Evolutionary conservation across 73 alveolate species (phyloP), one percentile per base, ranked within the genome.

Genomic region (Stentor coeruleus): DNA sequence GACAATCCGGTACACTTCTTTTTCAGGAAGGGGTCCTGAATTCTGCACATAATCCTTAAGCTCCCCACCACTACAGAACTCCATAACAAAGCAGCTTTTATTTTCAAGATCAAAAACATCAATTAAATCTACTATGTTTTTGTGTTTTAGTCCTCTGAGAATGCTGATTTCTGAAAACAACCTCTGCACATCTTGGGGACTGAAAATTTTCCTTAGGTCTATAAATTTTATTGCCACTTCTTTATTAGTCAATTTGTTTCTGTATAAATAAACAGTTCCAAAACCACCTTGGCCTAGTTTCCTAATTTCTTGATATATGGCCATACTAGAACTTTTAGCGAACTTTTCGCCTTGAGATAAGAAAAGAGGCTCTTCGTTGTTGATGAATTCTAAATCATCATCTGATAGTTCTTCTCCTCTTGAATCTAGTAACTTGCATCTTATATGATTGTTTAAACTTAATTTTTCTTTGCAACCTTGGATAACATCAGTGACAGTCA

Each of bases 231-330:
- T 94, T 3, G 99, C 99, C 11, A 93, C 98, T 88, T 90, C 84
- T 58, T 95, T 96, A 38, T 92, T 83, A 33, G 98, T 93, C 39
- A 87, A 74, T 58, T 90, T 90, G 80, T 94, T 98, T 41, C 86
- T 91, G 58, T 94, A 96, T 36, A 97, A 85, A 28, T 87, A 92
- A 26, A 96, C 99, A 66, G 91, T 85, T 35, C 99, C 99, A 83
- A 92, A 97, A 0, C 99, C 99, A 3, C 99, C 99, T 82, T 96
- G 86, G 14, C 99, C 99, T 39, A 87, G 82, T 35, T 76, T 42
- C 77, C 80, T 87, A 55, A 89, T 88, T 89, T 91, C 87, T 49
- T 77, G 77, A 74, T 91, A 84, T 36, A 94, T 39, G 6, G 83
- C 83, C 59, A 75, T 31, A 6, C 40, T 20, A 39, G 83, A 75